A percentile compares a stretch with the other conserved stretches of the same genome.
Evolutionary conservation across 495 filamentous ascomycete genomes (phyloP).

Genomic region (Penicillium chermesinum): DNA sequence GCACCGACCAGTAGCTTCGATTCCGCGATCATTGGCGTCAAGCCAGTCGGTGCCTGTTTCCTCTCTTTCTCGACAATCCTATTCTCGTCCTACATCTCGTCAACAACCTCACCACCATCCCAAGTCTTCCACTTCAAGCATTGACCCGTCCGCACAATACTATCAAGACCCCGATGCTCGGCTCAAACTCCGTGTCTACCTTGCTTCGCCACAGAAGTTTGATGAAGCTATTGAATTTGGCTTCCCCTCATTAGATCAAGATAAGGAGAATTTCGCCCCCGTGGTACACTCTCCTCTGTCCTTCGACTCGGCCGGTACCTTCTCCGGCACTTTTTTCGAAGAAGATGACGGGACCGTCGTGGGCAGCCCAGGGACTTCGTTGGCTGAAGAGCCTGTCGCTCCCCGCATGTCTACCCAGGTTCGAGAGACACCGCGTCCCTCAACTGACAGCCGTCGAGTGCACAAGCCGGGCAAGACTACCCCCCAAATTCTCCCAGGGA

Average conservation of each 20-base stretch:
- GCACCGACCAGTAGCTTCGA: slow-evolving; percentile 10
- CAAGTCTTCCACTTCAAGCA: slow-evolving; percentile 47
- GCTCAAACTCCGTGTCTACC: slow-evolving; percentile 78
- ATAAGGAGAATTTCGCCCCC: slow-evolving; percentile 31
- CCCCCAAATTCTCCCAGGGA: slow-evolving; percentile 20
- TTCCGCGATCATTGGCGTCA: slow-evolving; percentile 17
- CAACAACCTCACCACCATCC: slow-evolving; percentile 24
- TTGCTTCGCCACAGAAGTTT: slow-evolving; percentile 89
- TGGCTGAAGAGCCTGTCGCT: slow-evolving; percentile 9
- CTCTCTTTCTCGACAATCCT: slow-evolving; percentile 29
- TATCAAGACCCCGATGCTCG: slow-evolving; percentile 90
- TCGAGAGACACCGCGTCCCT: slow-evolving; percentile 13
- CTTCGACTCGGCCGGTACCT: slow-evolving; percentile 4
- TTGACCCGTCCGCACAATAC: slow-evolving; percentile 71
- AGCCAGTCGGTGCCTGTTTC: slow-evolving; percentile 16
- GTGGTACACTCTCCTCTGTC: slow-evolving; percentile 12
- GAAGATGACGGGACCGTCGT: slow-evolving; percentile 38
- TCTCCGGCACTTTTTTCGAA: slow-evolving; percentile 41
- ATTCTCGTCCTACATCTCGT: slow-evolving; percentile 30
- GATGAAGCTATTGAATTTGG: slow-evolving; percentile 94
- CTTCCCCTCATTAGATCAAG: slow-evolving; percentile 59
- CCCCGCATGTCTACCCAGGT: slow-evolving; percentile 1
- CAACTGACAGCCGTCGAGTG: slow-evolving; percentile 11
- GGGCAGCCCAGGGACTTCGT: slow-evolving; percentile 17
- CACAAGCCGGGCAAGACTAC: slow-evolving; percentile 13